Evolutionary conservation across 768 basidiomycete species (phyloP).

Genomic region (Leccinum arenicola): DNA sequence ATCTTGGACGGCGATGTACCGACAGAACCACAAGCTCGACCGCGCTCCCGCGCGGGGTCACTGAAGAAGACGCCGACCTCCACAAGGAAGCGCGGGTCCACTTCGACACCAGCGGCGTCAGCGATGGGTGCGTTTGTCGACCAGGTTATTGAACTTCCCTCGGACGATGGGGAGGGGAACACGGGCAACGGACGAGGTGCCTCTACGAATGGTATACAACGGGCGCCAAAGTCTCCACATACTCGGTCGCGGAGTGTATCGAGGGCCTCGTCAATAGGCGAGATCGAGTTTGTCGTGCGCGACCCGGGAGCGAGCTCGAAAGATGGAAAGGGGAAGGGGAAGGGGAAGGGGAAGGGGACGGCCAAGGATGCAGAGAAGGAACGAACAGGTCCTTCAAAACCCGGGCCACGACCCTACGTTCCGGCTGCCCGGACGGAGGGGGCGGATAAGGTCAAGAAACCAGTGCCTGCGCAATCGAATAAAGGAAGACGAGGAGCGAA

Average conservation of each 20-base stretch:
- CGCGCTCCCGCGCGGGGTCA: conserved; percentile 8
- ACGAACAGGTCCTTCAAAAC: neutral
- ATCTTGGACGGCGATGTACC: neutral
- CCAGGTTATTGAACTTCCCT: conserved; percentile 22
- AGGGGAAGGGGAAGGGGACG: neutral
- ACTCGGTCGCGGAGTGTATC: neutral
- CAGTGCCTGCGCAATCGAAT: neutral
- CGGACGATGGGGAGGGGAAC: conserved; percentile 15
- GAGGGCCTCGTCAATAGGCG: conserved; percentile 2
- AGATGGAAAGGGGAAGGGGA: neutral
- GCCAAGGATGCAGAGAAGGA: neutral
- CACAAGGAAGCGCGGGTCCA: neutral
- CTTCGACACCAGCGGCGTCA: neutral
- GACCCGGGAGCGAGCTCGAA: neutral
- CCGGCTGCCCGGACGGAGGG: neutral
- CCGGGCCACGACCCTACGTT: neutral
- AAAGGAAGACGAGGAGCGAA: neutral
- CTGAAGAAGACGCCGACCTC: conserved; percentile 10
- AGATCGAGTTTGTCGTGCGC: neutral
- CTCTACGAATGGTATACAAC: neutral
- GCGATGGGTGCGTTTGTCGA: conserved; percentile 18
- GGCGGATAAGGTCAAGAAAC: neutral
- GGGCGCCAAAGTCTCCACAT: neutral
- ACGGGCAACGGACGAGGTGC: neutral
- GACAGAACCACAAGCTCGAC: neutral